Base-by-base conservation (phyloP, 2,329 filamentous ascomycete species). In the Rachicladosporium sp. region DNA sequence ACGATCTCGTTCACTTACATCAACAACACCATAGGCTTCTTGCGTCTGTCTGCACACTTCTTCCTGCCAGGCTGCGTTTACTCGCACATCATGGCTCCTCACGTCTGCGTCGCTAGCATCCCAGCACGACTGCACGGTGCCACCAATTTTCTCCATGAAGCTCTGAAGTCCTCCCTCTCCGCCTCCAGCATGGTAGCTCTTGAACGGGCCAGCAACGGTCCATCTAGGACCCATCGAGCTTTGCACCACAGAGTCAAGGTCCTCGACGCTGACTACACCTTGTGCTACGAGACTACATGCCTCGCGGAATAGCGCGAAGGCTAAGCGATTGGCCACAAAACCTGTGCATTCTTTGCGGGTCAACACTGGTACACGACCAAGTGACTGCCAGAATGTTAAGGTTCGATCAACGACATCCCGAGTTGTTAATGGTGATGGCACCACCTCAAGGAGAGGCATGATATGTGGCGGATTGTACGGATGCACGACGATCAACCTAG, bases 391-490 rank as follows among this genome's bases (percentile, higher is more conserved):
- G 47, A 71, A 75, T 1, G 53, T 47, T 21, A 67, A 37, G 4
- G 69, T 70, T 6, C 55, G 51, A 4, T 57, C 47, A 1, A 71
- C 54, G 2, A 64, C 56, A 1, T 55, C 50, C 1, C 54, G 30
- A 0, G 53, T 51, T 0, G 69, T 76, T 23, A 46, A 42, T 4
- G 63, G 65, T 2, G 62, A 65, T 0, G 72, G 71, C 0, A 77
- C 73, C 27, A 78, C 60, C 51, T 78, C 74, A 2, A 78, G 55
- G 1, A 78, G 50, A 0, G 74, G 74, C 70, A 78, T 76, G 38
- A 78, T 65, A 46, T 77, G 72, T 1, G 74, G 74, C 13, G 71
- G 75, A 40, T 78, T 78, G 53, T 73, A 78, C 0, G 74, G 74
- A 51, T 78, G 75, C 3, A 74, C 71, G 1, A 77, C 68, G 0